These are phyloP conservation scores for Nicotiana noctiflora DNA, from an alignment of 257 asterid genomes.

Conservation along the genomic window DNA sequence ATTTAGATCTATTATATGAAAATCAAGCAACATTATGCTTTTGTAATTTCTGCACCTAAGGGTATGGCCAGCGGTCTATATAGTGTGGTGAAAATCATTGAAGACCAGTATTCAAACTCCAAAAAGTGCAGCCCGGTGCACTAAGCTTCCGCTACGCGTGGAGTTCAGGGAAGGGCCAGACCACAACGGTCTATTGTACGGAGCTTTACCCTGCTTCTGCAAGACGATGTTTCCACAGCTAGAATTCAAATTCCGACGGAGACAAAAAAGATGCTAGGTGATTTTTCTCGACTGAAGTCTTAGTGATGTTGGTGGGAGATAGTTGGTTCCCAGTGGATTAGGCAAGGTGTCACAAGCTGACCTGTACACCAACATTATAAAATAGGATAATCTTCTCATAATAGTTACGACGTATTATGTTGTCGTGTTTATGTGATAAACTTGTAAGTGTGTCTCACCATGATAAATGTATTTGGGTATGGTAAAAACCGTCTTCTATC, in stretches of 20 bases:
- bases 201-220: too few relatives aligned
- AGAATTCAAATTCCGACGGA: too few relatives aligned
- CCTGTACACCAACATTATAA: neutral
- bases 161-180: too few relatives aligned
- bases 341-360: neutral
- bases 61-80: neutral
- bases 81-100: neutral
- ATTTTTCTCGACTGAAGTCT: neutral
- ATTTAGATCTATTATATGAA: neutral
- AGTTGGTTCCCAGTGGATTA: neutral
- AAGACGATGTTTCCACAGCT: too few relatives aligned
- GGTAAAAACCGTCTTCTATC: neutral
- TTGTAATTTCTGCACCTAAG: neutral
- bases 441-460: too few relatives aligned
- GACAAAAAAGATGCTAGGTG: neutral
- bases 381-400: neutral
- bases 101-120: neutral
- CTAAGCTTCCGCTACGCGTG: too few relatives aligned
- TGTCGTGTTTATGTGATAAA: neutral
- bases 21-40: neutral
- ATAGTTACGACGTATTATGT: neutral
- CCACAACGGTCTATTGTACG: too few relatives aligned
- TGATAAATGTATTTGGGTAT: neutral
- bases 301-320: neutral
- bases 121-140: too few relatives aligned